These are phyloP conservation scores for Calonectria multiphialidica DNA, from an alignment of 2,329 filamentous ascomycete species.

Conservation along the genomic window DNA sequence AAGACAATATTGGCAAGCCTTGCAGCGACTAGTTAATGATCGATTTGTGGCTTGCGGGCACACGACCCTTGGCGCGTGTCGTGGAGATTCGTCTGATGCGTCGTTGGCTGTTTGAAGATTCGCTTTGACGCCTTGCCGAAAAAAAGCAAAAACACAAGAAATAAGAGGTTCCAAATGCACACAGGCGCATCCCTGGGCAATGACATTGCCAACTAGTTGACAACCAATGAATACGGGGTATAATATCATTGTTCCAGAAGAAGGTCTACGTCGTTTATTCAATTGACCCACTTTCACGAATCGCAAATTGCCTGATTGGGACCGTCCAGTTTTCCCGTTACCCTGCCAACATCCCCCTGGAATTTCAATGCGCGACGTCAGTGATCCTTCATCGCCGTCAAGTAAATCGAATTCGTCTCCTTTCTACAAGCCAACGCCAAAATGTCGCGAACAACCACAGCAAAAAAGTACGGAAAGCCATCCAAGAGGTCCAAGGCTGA, in stretches of 20 bases:
- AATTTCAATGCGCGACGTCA: background rate
- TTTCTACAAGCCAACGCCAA: constrained; percentile 27
- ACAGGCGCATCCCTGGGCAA: background rate
- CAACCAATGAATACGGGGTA: background rate
- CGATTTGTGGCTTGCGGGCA: too few species aligned
- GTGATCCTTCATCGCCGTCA: background rate
- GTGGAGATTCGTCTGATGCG: too few species aligned
- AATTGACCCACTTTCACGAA: background rate
- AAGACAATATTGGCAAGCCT: too few species aligned
- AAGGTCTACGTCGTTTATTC: background rate
- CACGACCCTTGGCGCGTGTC: too few species aligned
- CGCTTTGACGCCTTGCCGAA: too few species aligned
- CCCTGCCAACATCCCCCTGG: constrained; percentile 8
- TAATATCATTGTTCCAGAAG: background rate
- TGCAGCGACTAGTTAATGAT: too few species aligned
- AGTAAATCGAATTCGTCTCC: background rate
- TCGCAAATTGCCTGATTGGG: constrained; percentile 4
- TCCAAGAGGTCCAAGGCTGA: constrained; percentile 60
- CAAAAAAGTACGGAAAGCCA: constrained; percentile 65
- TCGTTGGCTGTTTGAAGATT: too few species aligned
- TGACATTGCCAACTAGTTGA: background rate
- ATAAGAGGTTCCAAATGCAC: background rate
- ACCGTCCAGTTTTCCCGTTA: background rate
- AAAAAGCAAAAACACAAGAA: too few species aligned
- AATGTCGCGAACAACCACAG: constrained; percentile 59